Evolutionary conservation across 176 grass and related monocot genomes (phyloP).

Genomic region (Leersia perrieri): DNA sequence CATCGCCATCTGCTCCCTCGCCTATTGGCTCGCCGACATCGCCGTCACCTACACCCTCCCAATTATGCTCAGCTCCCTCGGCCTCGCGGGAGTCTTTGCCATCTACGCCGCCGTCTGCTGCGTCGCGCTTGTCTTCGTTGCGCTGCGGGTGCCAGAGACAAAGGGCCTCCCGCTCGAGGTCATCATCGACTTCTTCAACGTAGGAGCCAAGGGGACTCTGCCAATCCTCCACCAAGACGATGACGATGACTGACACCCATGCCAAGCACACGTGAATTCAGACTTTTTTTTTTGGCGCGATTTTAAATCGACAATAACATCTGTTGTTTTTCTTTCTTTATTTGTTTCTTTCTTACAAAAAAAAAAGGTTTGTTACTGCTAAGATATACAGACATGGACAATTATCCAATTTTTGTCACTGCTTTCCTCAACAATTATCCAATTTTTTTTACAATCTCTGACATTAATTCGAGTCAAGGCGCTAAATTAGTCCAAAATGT

Average conservation of each 20-base stretch:
- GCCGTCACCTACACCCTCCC: constrained; percentile 76
- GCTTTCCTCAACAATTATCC: not conserved
- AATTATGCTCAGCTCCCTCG: constrained; percentile 61
- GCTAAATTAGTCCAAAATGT: no score
- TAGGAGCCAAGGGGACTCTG: constrained; percentile 44
- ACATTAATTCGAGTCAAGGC: no score
- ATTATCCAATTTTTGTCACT: not conserved
- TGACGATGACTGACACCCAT: not conserved
- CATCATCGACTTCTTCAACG: constrained; percentile 84
- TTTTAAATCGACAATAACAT: not conserved
- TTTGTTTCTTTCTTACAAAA: not conserved
- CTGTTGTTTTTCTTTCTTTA: not conserved
- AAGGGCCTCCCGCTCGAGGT: constrained; percentile 83
- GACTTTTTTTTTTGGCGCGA: no score
- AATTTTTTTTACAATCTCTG: not conserved
- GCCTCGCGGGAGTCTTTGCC: constrained; percentile 49
- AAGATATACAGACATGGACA: not conserved
- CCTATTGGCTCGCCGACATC: constrained; percentile 83
- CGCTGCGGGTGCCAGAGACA: constrained; percentile 77
- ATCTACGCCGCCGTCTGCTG: constrained; percentile 71
- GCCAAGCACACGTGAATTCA: no score
- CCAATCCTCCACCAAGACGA: not conserved
- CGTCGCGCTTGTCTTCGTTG: constrained; percentile 60
- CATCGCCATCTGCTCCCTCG: constrained; percentile 87
- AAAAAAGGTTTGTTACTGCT: not conserved